Evolutionary conservation across 1,139 yeast species (phyloP), one percentile per base, ranked within the genome.

Genomic region (Blastobotrys persicus): DNA sequence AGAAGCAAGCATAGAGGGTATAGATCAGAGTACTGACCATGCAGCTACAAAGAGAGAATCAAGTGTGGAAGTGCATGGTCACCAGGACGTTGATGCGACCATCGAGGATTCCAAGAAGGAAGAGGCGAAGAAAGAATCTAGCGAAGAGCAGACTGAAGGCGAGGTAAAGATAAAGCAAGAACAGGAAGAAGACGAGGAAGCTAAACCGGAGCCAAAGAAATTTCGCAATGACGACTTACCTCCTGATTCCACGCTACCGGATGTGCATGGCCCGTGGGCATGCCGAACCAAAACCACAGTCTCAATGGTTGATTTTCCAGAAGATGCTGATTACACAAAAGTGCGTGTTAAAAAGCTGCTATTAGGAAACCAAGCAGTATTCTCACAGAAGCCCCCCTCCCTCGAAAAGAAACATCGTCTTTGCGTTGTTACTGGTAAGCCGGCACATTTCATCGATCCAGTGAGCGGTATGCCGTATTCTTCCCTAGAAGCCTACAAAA

Each of bases 391-490:
- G n/a, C 43, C 45, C 19, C 45, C 55, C 11, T 45, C 49, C 12
- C 49, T 52, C 5, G 44, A 45, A 34, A 32, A 41, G 16, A 55
- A 52, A 42, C 46, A 48, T n/a, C 35, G 48, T 9, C 54, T 75
- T 51, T 91, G 98, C 70, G 76, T 87, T 41, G 80, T 88, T 42
- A 81, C 89, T 2, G 95, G 95, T 12, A 77, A 78, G 42, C 85
- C 83, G 49, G 95, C 94, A 33, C 78, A 81, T 62, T 91, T 88
- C 67, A 84, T 87, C 57, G 97, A 91, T 70, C 97, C 97, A 0
- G 77, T 80, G 40, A 81, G 85, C 34, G 95, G 62, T 43, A 79
- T 89, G 46, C 95, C 96, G 1, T 91, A 91, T 67, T 78, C 85
- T 48, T 84, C 85, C 52, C 88, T 88, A 56, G 94, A 85, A 45